Conservation (phyloP, 352 stramenopile species). For the Thalassiosira sp. region DNA sequence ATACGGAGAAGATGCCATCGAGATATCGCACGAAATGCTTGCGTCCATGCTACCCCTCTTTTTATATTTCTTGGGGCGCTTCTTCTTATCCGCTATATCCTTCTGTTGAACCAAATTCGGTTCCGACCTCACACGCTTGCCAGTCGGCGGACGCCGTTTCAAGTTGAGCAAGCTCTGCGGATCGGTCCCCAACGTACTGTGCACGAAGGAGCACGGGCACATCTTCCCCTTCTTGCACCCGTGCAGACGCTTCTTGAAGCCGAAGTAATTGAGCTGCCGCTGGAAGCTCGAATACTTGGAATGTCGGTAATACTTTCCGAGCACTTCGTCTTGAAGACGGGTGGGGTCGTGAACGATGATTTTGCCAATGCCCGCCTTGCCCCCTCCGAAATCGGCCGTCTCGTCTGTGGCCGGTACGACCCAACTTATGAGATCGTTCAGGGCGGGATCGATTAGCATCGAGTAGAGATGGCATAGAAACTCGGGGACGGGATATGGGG, state of each 20-base stretch:
- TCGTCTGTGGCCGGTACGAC: conserved; percentile 26
- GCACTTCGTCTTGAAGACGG: conserved; percentile 43
- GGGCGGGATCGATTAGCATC: conserved; percentile 30
- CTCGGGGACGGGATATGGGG: conserved; percentile 19
- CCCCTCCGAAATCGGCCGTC: conserved; percentile 26
- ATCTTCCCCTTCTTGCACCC: conserved; percentile 80
- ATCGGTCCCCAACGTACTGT: background rate
- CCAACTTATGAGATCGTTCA: conserved; percentile 35
- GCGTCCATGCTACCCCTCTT: background rate
- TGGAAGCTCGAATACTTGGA: conserved; percentile 81
- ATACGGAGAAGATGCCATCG: background rate
- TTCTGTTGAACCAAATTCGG: too few relatives aligned
- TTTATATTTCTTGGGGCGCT: background rate
- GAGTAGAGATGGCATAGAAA: conserved; percentile 52
- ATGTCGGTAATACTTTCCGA: conserved; percentile 80
- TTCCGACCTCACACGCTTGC: background rate
- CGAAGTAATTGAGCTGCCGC: conserved; percentile 84
- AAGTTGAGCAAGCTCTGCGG: conserved; percentile 1
- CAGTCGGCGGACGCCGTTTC: conserved; percentile 7
- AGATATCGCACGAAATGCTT: too few relatives aligned
- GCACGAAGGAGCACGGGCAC: conserved; percentile 66
- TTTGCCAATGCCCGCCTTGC: conserved; percentile 34
- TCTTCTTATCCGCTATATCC: too few relatives aligned
- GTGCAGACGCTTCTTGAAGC: conserved; percentile 77
- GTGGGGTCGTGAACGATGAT: conserved; percentile 43